A percentile compares a stretch with the other conserved stretches of the same genome.
These are phyloP conservation scores for Fragaria vesca DNA, from an alignment of 306 rosid species.

Conservation along the genomic window DNA sequence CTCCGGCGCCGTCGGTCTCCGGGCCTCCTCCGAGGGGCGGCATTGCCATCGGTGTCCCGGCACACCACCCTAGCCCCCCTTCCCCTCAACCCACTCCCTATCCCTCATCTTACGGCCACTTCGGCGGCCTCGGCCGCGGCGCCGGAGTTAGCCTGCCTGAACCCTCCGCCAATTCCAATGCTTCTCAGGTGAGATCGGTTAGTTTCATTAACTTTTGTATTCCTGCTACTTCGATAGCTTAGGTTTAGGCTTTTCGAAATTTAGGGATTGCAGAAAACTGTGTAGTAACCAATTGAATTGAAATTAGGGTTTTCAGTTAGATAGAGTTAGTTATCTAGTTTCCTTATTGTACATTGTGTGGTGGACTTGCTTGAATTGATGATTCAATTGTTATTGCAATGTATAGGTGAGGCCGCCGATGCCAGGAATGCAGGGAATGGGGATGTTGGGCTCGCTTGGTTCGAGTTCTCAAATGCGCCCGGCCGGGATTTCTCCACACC, in stretches of 20 bases:
- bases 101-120: slow-evolving; percentile 79
- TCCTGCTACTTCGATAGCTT: neutral
- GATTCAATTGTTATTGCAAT: slow-evolving; percentile 21
- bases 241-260: neutral
- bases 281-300: neutral
- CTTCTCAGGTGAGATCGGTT: slow-evolving; percentile 52
- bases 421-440: slow-evolving; percentile 69
- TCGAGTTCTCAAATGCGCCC: slow-evolving; percentile 79
- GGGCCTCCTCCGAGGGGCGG: slow-evolving; percentile 48
- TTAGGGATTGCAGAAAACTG: neutral
- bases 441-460: slow-evolving; percentile 73
- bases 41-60: slow-evolving; percentile 78
- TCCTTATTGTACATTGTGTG: neutral
- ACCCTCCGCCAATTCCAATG: slow-evolving; percentile 43
- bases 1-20: slow-evolving; percentile 46
- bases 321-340: neutral
- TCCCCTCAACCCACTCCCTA: slow-evolving; percentile 43
- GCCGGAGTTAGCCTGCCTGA: slow-evolving; percentile 41
- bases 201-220: neutral
- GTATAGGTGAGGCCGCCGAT: slow-evolving; percentile 61
- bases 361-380: slow-evolving; percentile 19
- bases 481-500: slow-evolving; percentile 49
- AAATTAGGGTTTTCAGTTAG: neutral
- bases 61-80: slow-evolving; percentile 53
- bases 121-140: slow-evolving; percentile 71